These are phyloP conservation scores for Parietaria judaica DNA, from an alignment of 306 rosid genomes.

Conservation along the genomic window DNA sequence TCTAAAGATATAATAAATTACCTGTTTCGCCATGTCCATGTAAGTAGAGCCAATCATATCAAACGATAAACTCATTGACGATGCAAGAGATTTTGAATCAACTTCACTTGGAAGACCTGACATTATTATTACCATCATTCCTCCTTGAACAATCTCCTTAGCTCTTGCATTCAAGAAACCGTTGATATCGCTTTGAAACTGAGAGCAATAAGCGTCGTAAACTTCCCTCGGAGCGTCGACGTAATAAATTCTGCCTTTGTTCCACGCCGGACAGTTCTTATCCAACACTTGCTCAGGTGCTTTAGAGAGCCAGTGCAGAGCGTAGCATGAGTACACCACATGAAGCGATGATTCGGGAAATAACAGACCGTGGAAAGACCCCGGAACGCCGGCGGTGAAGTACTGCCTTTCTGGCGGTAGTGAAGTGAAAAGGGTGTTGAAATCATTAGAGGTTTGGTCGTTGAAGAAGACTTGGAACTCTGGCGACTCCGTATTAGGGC, in stretches of 20 bases:
- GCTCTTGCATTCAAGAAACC: slow-evolving; percentile 14
- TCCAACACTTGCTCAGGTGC: slow-evolving; percentile 12
- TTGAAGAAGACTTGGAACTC: slow-evolving; percentile 23
- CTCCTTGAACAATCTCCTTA: slow-evolving; percentile 11
- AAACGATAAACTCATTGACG: background rate
- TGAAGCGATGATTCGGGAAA: slow-evolving; percentile 15
- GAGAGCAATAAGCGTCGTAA: slow-evolving; percentile 3
- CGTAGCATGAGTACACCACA: slow-evolving; percentile 15
- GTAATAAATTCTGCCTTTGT: slow-evolving; percentile 17
- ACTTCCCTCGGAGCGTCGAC: slow-evolving; percentile 5
- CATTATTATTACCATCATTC: slow-evolving; percentile 8
- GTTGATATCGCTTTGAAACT: slow-evolving; percentile 3
- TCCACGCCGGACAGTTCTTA: slow-evolving; percentile 13
- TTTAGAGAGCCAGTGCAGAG: slow-evolving; percentile 19
- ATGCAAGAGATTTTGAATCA: background rate
- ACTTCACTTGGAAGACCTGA: background rate
- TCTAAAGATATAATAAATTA: background rate
- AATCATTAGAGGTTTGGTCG: slow-evolving; percentile 15
- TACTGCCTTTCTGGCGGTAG: slow-evolving; percentile 3
- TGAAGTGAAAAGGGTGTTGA: slow-evolving; percentile 22
- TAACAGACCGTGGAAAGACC: slow-evolving; percentile 17
- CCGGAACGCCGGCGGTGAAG: slow-evolving; percentile 17
- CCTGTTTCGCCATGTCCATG: slow-evolving; percentile 18
- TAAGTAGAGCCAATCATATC: slow-evolving; percentile 8
- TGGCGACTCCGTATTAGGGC: background rate